phyloP scores from a whole-genome alignment of 2,329 filamentous ascomycete genomes.

The Aspergillus proliferans region DNA sequence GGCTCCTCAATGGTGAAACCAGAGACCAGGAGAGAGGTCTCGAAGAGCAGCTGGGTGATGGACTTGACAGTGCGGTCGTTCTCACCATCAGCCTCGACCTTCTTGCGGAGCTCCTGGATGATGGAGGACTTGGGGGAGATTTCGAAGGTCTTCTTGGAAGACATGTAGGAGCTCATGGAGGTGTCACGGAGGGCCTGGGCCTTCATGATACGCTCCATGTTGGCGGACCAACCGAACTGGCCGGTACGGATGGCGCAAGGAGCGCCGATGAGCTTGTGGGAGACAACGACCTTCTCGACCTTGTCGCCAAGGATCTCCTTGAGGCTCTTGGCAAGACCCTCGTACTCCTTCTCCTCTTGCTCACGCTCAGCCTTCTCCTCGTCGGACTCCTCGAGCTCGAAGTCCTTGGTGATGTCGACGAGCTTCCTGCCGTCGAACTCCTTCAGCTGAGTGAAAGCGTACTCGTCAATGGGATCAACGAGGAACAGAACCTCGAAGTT shows the following conservation, averaged over 20 bases:
- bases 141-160: slow-evolving; percentile 99
- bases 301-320: slow-evolving; percentile 99
- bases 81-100: slow-evolving; percentile 96
- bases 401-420: slow-evolving; percentile 99
- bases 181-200: slow-evolving; percentile 99
- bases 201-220: slow-evolving; percentile 99
- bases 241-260: slow-evolving; percentile 99
- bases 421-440: slow-evolving; percentile 99
- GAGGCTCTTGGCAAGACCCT: slow-evolving; percentile 87
- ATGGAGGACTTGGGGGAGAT: slow-evolving; percentile 98
- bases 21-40: slow-evolving; percentile 96
- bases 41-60: slow-evolving; percentile 95
- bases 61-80: slow-evolving; percentile 99
- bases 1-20: slow-evolving; percentile 99
- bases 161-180: slow-evolving; percentile 99
- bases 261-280: slow-evolving; percentile 88
- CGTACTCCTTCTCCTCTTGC: slow-evolving; percentile 96
- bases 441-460: slow-evolving; percentile 99
- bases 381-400: slow-evolving; percentile 99
- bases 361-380: slow-evolving; percentile 97
- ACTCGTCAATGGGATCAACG: slow-evolving; percentile 98
- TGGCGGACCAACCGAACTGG: slow-evolving; percentile 99
- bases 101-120: slow-evolving; percentile 98
- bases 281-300: slow-evolving; percentile 99
- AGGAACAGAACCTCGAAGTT: slow-evolving; percentile 99